Conservation (phyloP, 2,329 filamentous ascomycete genomes). For the Pseudocercospora pini-densiflorae region DNA sequence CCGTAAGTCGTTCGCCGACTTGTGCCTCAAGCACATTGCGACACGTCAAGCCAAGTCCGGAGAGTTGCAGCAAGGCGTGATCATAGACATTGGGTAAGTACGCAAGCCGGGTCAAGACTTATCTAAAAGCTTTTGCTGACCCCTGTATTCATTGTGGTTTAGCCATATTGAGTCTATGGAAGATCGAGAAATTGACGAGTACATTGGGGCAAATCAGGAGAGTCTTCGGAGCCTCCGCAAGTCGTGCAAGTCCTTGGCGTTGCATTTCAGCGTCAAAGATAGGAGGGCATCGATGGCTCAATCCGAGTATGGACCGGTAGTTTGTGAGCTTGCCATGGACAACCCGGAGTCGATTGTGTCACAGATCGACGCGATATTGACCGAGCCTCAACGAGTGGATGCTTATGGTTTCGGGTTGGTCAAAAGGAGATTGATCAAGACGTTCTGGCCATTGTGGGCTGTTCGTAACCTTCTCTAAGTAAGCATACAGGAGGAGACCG, state of each 20-base stretch:
- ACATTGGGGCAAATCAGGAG: not conserved
- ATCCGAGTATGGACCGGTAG: no score
- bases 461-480: not conserved
- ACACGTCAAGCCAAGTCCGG: not conserved
- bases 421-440: not conserved
- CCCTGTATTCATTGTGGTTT: no score
- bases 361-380: not conserved
- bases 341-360: not conserved
- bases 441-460: not conserved
- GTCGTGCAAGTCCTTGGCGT: not conserved
- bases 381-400: not conserved
- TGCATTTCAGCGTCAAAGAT: not conserved
- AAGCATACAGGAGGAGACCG: not conserved
- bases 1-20: no score
- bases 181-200: not conserved
- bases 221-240: not conserved
- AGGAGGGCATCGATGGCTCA: no score
- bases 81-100: not conserved
- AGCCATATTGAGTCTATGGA: no score
- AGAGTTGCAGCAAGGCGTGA: not conserved
- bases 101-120: not conserved
- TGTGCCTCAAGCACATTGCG: not conserved
- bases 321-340: not conserved
- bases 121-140: not conserved
- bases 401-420: not conserved